Evolutionary conservation across 768 basidiomycete species (phyloP), one percentile per base, ranked within the genome.

Genomic region (Gymnopilus junonius): DNA sequence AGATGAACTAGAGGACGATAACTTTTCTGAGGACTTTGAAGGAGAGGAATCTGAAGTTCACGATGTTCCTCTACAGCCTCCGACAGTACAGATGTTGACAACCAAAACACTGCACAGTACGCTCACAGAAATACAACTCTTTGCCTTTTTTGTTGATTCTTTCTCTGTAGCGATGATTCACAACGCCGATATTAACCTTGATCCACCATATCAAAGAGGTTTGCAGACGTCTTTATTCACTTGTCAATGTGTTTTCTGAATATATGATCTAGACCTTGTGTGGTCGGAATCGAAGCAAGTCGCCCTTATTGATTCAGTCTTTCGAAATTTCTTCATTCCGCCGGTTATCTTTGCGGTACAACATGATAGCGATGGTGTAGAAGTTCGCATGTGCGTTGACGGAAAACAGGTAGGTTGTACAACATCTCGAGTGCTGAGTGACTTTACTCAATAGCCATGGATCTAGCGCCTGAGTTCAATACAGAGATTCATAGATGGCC

Each of bases 291-390:
- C 73, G 46, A 93, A 93, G 67, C 90, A 93, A 67, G 80, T 86
- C 8, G 83, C 83, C 4, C 83, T 94, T 29, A 87, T 94, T 29
- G 91, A 94, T 66, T 93, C 91, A 0, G 79, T 94, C 5, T 87
- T 91, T 67, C 87, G 86, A 35, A 91, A 93, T 70, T 92, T 85
- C 66, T 93, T 88, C 59, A 83, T 94, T 8, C 93, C 93, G 0
- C 90, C 92, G 0, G 80, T 94, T 23, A 88, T 94, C 10, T 93
- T 94, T 64, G 90, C 90, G 50, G 79, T 87, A 17, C 71, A 77
- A 42, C 77, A 75, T 35, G 77, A 82, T 46, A 82, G 85, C 1
- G 87, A 91, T 27, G 87, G 84, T 2, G 77, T 81, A 3, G 84
- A 86, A 66, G 75, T 78, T 4, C 80, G 88, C 59, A 78, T 87